These are phyloP conservation scores for Rosa hybrid DNA, from an alignment of 331 rosid genomes.

Conservation along the genomic window DNA sequence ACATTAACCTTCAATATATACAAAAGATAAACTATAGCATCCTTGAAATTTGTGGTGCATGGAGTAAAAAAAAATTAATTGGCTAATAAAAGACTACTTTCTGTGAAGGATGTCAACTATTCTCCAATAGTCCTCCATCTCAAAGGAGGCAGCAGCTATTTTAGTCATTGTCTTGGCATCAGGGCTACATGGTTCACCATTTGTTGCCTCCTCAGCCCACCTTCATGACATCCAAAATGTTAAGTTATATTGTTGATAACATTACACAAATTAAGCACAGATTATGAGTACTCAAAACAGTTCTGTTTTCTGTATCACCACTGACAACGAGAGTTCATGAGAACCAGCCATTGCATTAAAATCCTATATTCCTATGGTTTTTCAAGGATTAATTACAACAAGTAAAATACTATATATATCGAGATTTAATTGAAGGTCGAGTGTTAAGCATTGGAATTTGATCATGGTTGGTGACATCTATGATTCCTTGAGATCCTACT, in stretches of 20 bases:
- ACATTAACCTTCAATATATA: not conserved
- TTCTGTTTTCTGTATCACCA: not conserved
- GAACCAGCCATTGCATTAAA: too few relatives aligned
- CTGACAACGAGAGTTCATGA: too few relatives aligned
- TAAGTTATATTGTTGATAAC: not conserved
- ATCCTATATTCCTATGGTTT: too few relatives aligned
- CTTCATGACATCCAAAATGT: constrained; percentile 33
- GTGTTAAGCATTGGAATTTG: too few relatives aligned
- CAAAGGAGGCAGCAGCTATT: constrained; percentile 77
- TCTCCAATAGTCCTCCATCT: constrained; percentile 65
- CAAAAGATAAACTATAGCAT: not conserved
- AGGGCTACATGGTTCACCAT: constrained; percentile 61
- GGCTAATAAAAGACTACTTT: constrained; percentile 35
- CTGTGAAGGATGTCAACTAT: constrained; percentile 73
- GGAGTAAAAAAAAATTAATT: not conserved
- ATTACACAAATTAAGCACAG: not conserved
- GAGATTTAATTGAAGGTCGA: too few relatives aligned
- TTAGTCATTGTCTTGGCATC: constrained; percentile 75
- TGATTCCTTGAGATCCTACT: too few relatives aligned
- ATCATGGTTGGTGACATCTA: too few relatives aligned
- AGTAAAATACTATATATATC: too few relatives aligned
- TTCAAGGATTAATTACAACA: too few relatives aligned
- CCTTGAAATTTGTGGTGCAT: not conserved
- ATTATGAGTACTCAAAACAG: not conserved
- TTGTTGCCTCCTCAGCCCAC: constrained; percentile 76